Evolutionary conservation across 805 yeast species (phyloP), one percentile per base, ranked within the genome.

Genomic region (Scheffersomyces amazonensis): DNA sequence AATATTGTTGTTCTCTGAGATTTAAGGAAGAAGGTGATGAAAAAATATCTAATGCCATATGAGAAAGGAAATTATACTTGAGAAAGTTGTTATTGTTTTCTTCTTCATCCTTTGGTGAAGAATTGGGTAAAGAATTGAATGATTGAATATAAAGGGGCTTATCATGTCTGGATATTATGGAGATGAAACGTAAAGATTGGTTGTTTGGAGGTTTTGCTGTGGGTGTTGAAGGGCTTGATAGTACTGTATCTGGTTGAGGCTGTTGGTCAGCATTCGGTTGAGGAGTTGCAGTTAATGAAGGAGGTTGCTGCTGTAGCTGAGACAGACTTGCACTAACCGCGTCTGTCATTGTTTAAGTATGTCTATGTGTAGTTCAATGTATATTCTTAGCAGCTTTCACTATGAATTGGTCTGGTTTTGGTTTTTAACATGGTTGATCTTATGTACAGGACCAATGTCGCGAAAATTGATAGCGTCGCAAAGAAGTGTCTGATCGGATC

Each of bases 1-100:
- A 40, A 33, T 53, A 58, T 42, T 66, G 72, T 38, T 58, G 67
- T 40, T 65, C 72, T 18, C 71, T 52, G 21, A 67, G 47, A 34
- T 53, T 50, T 15, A 72, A 61, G 23, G 73, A 58, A 9, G 69
- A 44, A 0, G 80, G 78, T 21, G 84, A 76, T 23, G 80, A 69
- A 50, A 83, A 81, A 16, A 81, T 73, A 55, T 83, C 90, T 17
- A 83, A 61, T 4, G 88, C 80, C 83, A 83, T 82, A 53, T 83
- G 87, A n/a, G 87, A 75, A 21, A 83, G 63, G 48, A 83, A 83
- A 50, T 83, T 81, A 61, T 79, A 81, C 48, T 81, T 79, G 21
- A 82, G 60, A 38, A 76, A 60, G 41, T 66, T 68, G 41, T 66
- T 68, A 46, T 78, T 72, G 32, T 71, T 66, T 27, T 59, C 52